A percentile compares a stretch with the other conserved stretches of the same genome.
Conservation (phyloP, 306 rosid species). For the Vicia sativa region DNA sequence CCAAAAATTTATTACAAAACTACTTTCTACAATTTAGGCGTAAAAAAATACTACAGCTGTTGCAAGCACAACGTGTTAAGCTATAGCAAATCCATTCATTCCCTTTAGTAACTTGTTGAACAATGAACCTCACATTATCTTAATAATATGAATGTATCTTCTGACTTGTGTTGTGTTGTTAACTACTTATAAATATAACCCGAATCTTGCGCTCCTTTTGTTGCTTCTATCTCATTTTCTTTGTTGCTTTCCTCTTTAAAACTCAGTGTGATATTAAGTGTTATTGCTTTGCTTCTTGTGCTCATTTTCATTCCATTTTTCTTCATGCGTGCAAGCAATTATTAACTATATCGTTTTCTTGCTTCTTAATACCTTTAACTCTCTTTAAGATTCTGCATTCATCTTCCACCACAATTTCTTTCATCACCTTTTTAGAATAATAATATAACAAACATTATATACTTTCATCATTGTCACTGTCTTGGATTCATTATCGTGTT, state of each 20-base stretch:
- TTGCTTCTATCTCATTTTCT: conserved; percentile 20
- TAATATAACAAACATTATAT: conserved; percentile 36
- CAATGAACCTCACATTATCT: neutral
- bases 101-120: conserved; percentile 34
- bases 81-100: conserved; percentile 10
- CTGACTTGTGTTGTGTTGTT: conserved; percentile 1
- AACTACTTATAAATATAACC: neutral
- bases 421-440: neutral
- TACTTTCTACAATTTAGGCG: neutral
- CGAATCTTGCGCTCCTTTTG: conserved; percentile 32
- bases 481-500: conserved; percentile 24
- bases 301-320: conserved; percentile 51
- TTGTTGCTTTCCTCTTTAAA: conserved; percentile 59
- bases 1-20: neutral
- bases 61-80: neutral
- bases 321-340: conserved; percentile 95
- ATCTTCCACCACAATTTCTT: conserved; percentile 42
- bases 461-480: conserved; percentile 37
- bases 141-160: conserved; percentile 2
- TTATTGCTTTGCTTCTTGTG: conserved; percentile 63
- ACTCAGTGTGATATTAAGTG: conserved; percentile 11
- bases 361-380: conserved; percentile 41
- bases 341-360: conserved; percentile 47
- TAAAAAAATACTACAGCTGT: neutral
- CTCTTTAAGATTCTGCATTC: conserved; percentile 67